Percentiles rank a stretch among this genome's conserved stretches.
phyloP scores from a whole-genome alignment of 805 yeast genomes.

The Wickerhamiella lipophila region DNA sequence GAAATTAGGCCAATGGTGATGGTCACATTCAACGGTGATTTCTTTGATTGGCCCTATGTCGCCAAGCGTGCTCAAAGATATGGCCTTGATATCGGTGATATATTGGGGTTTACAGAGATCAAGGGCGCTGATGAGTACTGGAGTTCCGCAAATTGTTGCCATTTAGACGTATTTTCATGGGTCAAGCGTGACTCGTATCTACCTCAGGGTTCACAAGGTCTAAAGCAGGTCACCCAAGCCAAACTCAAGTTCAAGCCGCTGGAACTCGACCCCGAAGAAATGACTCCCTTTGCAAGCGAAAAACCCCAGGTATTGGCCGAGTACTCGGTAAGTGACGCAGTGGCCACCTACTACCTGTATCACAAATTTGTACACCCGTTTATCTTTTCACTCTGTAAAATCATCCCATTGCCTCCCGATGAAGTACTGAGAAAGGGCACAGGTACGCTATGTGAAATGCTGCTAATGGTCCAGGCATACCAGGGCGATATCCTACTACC shows the following conservation, averaged over 20 bases:
- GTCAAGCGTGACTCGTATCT: conserved; percentile 93
- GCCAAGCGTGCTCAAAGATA: conserved; percentile 77
- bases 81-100: conserved; percentile 77
- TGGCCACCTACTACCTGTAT: conserved; percentile 90
- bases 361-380: conserved; percentile 97
- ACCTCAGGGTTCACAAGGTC: conserved; percentile 97
- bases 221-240: conserved; percentile 93
- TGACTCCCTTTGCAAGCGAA: conserved; percentile 96
- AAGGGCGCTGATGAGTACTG: conserved; percentile 93
- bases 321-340: conserved; percentile 98
- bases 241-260: conserved; percentile 93
- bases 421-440: conserved; percentile 95
- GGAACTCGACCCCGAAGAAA: conserved; percentile 91
- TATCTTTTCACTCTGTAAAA: conserved; percentile 87
- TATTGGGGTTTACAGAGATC: conserved; percentile 87
- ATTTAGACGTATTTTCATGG: conserved; percentile 97
- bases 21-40: conserved; percentile 96
- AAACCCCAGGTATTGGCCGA: conserved; percentile 87
- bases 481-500: conserved; percentile 66
- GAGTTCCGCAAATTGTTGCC: conserved; percentile 70
- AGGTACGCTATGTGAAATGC: conserved; percentile 96
- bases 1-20: conserved; percentile 92
- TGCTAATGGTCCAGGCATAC: conserved; percentile 89
- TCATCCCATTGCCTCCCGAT: conserved; percentile 92
- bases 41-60: conserved; percentile 98